Conservation (phyloP, 805 yeast genomes). For the Saccharomycopsis sp. region DNA sequence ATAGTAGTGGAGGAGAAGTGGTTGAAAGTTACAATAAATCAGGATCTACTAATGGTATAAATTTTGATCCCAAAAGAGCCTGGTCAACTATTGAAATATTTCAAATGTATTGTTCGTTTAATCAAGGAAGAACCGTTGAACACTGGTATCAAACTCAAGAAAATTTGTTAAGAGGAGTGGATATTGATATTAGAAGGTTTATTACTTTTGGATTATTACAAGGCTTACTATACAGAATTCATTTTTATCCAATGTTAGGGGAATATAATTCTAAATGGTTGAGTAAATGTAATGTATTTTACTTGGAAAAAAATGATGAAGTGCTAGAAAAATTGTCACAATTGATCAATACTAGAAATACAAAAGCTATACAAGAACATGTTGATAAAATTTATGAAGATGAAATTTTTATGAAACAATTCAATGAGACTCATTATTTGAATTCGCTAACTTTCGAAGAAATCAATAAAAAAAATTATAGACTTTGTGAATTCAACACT, state of each 20-base stretch:
- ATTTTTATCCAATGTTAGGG: constrained; percentile 59
- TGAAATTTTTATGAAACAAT: constrained; percentile 5
- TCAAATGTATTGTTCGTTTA: constrained; percentile 32
- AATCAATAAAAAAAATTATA: constrained; percentile 2
- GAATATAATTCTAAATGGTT: constrained; percentile 22
- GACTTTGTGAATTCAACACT: constrained; percentile 2
- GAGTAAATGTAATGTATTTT: constrained; percentile 11
- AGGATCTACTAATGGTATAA: constrained; percentile 9
- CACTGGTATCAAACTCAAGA: constrained; percentile 74
- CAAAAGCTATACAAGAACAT: not conserved
- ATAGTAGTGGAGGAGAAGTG: not conserved
- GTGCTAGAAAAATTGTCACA: not conserved
- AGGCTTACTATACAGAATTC: constrained; percentile 72
- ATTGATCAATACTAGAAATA: not conserved
- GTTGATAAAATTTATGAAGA: constrained; percentile 2
- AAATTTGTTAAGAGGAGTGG: constrained; percentile 32
- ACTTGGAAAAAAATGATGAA: constrained; percentile 8
- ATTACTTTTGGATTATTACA: constrained; percentile 78
- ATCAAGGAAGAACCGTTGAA: constrained; percentile 64
- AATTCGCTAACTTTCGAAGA: constrained; percentile 8
- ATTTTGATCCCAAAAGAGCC: constrained; percentile 9
- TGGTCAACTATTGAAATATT: constrained; percentile 8
- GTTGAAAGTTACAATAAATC: constrained; percentile 8
- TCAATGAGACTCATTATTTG: constrained; percentile 3
- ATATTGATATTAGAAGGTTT: constrained; percentile 76